These are phyloP conservation scores for Venturia oleaginea DNA, from an alignment of 2,329 filamentous ascomycete species.

Conservation along the genomic window DNA sequence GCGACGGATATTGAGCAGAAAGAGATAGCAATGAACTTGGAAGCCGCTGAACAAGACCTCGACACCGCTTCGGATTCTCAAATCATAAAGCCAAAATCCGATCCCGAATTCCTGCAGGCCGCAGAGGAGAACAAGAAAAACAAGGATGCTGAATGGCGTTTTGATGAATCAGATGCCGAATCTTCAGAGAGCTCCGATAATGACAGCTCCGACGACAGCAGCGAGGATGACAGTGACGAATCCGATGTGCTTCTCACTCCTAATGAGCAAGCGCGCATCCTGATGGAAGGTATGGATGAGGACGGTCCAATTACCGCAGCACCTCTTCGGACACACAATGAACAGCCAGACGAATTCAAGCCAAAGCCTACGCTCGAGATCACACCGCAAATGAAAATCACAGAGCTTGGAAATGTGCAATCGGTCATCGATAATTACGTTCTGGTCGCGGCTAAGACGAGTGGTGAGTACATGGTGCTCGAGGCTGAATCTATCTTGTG, in stretches of 20 bases:
- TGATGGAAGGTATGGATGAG: slow-evolving; percentile 61
- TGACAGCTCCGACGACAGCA: slow-evolving; percentile 18
- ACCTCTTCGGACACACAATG: slow-evolving; percentile 73
- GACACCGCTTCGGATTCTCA: neutral
- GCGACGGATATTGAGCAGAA: neutral
- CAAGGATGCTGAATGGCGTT: slow-evolving; percentile 71
- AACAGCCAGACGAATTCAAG: slow-evolving; percentile 43
- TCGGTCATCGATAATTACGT: slow-evolving; percentile 64
- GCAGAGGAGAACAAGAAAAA: slow-evolving; percentile 38
- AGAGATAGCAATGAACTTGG: slow-evolving; percentile 15
- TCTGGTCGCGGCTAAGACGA: slow-evolving; percentile 61
- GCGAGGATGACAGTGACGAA: slow-evolving; percentile 35
- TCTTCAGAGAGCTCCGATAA: slow-evolving; percentile 16
- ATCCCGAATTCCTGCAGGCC: slow-evolving; percentile 35
- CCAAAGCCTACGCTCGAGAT: slow-evolving; percentile 69
- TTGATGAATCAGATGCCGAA: slow-evolving; percentile 35
- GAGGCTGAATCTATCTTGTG: slow-evolving; percentile 80
- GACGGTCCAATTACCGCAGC: slow-evolving; percentile 55
- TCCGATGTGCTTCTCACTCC: slow-evolving; percentile 67
- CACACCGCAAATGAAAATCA: slow-evolving; percentile 66
- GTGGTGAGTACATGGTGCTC: slow-evolving; percentile 50
- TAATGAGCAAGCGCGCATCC: slow-evolving; percentile 71
- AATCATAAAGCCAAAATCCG: slow-evolving; percentile 14
- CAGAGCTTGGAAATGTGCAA: slow-evolving; percentile 65
- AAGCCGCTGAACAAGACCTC: neutral